Evolutionary conservation across 1,139 yeast species (phyloP), one percentile per base, ranked within the genome.

Genomic region (Eremothecium coryli): DNA sequence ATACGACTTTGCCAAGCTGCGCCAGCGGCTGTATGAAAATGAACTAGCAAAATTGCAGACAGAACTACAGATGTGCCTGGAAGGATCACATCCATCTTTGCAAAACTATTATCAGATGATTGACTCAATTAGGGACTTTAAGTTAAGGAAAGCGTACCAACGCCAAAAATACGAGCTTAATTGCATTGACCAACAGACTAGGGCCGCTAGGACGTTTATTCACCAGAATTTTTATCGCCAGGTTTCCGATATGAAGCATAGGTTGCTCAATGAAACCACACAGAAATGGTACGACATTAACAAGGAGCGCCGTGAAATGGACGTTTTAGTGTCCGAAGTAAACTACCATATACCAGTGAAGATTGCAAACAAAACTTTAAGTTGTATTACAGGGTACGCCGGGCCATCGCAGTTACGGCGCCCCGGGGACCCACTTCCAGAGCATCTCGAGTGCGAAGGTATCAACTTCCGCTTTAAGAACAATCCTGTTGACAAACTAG

Each of bases 201-300:
- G 74, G 22, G 95, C 96, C 0, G 69, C 76, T 21, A 64, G 97
- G 40, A 80, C 82, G 4, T 73, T 79, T 38, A 71, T 85, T 27
- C 96, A 88, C 55, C 97, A 90, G 57, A 85, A 86, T 54, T 86
- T 73, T 55, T 61, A 74, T 54, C 81, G 80, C 49, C 71, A 73
- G 42, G 64, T 74, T 31, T 75, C 78, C 50, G 94, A 86, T 52
- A 59, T 71, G 32, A 80, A 88, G 43, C 70, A 71, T 38, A 65
- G 67, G 23, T 66, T 85, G 65, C 69, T 90, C 35, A 68, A 73
- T 38, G 70, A 74, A 13, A 82, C 95, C 4, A 88, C 97, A 1
- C 74, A 82, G 32, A 70, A 76, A 45, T 90, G 98, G 97, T 90
- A 90, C 61, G 80, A 82, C 46, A 82, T 88, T 50, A 88, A 88